phyloP scores from a whole-genome alignment of 2,329 filamentous ascomycete species.

The Neoarthrinium moseri region DNA sequence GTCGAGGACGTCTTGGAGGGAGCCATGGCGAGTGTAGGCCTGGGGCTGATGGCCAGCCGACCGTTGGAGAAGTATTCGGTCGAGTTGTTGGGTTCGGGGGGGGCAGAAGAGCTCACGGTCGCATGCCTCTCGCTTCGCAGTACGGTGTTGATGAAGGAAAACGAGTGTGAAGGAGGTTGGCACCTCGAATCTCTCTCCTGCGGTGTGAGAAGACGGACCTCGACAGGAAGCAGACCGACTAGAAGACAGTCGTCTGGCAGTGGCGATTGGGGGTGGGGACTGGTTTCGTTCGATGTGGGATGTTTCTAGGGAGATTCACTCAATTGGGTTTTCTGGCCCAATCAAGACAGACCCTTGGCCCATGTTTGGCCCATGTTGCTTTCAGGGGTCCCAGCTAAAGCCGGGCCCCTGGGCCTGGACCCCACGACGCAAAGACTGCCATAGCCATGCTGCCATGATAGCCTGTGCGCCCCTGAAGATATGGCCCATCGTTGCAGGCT shows the following conservation, averaged over 20 bases:
- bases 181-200: conserved; percentile 3
- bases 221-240: background rate
- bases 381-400: conserved; percentile 6
- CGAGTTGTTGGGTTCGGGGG: background rate
- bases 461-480: too few relatives aligned
- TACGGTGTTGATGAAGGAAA: too few relatives aligned
- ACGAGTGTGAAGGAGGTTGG: too few relatives aligned
- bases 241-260: too few relatives aligned
- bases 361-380: background rate
- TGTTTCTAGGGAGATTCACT: background rate
- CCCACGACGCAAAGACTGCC: too few relatives aligned
- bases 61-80: too few relatives aligned
- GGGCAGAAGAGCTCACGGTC: too few relatives aligned
- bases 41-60: too few relatives aligned
- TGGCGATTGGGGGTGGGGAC: background rate
- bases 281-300: conserved; percentile 7
- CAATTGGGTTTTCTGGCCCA: conserved; percentile 5
- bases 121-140: too few relatives aligned
- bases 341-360: conserved; percentile 2
- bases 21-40: background rate
- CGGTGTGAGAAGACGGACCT: conserved; percentile 1
- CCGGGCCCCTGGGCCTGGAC: too few relatives aligned
- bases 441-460: too few relatives aligned
- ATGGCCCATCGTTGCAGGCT: too few relatives aligned
- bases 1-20: conserved; percentile 7